Evolutionary conservation across 2,329 filamentous ascomycete genomes (phyloP).

Genomic region (Neodidymelliopsis sp.): DNA sequence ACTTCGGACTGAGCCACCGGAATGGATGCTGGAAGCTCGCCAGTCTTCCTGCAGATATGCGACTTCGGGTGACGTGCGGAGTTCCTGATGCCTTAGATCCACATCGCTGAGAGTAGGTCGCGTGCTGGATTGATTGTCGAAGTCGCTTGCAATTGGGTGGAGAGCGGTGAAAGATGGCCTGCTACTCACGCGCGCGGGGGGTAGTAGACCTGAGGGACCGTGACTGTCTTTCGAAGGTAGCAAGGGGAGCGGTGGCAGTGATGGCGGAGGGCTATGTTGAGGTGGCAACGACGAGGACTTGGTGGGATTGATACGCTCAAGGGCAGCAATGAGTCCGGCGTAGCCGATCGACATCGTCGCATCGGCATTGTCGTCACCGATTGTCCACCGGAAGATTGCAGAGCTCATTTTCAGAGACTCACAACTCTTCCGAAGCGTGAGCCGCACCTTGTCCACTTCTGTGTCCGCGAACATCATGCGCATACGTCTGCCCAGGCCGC

Average conservation of each 20-base stretch:
- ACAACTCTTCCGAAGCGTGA: slow-evolving; percentile 63
- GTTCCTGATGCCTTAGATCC: slow-evolving; percentile 19
- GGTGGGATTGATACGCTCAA: slow-evolving; percentile 59
- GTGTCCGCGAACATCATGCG: slow-evolving; percentile 61
- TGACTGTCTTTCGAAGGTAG: slow-evolving; percentile 26
- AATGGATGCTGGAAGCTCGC: slow-evolving; percentile 29
- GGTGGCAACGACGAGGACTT: slow-evolving; percentile 29
- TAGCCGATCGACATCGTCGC: slow-evolving; percentile 72
- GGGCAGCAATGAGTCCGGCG: slow-evolving; percentile 69
- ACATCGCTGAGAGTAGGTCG: slow-evolving; percentile 17
- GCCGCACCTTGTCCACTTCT: slow-evolving; percentile 66
- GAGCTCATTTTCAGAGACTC: slow-evolving; percentile 70
- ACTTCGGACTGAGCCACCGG: slow-evolving; percentile 17
- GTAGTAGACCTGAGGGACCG: slow-evolving; percentile 3
- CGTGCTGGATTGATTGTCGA: neutral
- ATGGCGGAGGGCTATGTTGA: slow-evolving; percentile 38
- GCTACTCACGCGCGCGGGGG: slow-evolving; percentile 14
- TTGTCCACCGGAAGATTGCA: slow-evolving; percentile 69
- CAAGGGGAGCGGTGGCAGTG: slow-evolving; percentile 39
- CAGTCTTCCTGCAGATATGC: neutral
- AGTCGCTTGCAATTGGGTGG: slow-evolving; percentile 10
- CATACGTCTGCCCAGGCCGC: slow-evolving; percentile 68
- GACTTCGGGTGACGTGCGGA: neutral
- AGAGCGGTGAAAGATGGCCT: slow-evolving; percentile 26
- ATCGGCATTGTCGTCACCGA: slow-evolving; percentile 65